Percentiles rank a stretch among this genome's conserved stretches.
Conservation (phyloP, 805 yeast species). For the Scheffersomyces coipomensis region DNA sequence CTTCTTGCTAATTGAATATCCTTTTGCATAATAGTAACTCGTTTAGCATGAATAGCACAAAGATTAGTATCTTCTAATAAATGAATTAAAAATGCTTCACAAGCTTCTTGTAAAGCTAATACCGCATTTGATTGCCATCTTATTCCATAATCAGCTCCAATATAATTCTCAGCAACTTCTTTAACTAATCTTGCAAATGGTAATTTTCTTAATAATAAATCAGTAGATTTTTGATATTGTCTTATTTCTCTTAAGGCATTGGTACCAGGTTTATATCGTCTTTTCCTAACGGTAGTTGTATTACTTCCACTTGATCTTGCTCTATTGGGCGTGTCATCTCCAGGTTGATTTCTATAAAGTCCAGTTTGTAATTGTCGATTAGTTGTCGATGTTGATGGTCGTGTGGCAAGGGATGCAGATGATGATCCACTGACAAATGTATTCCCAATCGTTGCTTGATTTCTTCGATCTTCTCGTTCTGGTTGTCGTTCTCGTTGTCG, state of each 20-base stretch:
- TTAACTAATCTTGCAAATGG: slow-evolving; percentile 78
- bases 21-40: slow-evolving; percentile 84
- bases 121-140: slow-evolving; percentile 82
- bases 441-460: too few relatives aligned
- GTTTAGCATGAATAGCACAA: slow-evolving; percentile 74
- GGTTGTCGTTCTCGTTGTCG: slow-evolving; percentile 11
- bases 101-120: slow-evolving; percentile 76
- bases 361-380: slow-evolving; percentile 25
- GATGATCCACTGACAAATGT: slow-evolving; percentile 3
- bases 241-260: slow-evolving; percentile 68
- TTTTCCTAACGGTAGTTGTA: slow-evolving; percentile 23
- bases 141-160: slow-evolving; percentile 53
- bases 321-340: slow-evolving; percentile 44
- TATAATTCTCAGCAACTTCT: slow-evolving; percentile 65
- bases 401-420: slow-evolving; percentile 2
- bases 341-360: slow-evolving; percentile 49
- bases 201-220: slow-evolving; percentile 62
- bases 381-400: slow-evolving; percentile 7
- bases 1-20: slow-evolving; percentile 80
- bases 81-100: slow-evolving; percentile 74
- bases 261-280: slow-evolving; percentile 62
- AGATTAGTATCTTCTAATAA: slow-evolving; percentile 75
- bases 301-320: slow-evolving; percentile 15
- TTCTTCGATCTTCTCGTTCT: slow-evolving; percentile 8
- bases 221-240: slow-evolving; percentile 65